Base-by-base conservation (phyloP, 768 basidiomycete genomes). In the Cyclocybe cylindracea region DNA sequence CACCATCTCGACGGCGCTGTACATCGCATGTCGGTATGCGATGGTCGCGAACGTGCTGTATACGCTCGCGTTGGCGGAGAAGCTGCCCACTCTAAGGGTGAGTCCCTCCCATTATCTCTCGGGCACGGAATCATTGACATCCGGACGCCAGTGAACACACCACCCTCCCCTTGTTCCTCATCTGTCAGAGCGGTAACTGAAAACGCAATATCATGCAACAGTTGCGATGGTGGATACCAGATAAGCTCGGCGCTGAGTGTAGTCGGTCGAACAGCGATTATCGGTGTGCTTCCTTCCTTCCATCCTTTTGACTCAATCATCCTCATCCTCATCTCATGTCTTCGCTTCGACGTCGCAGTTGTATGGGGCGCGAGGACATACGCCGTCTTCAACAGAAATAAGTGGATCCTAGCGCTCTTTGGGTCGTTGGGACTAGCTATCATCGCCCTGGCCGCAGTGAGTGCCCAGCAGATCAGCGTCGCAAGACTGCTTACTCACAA, bases 1-100 rank as follows among this genome's bases (percentile, higher is more conserved):
- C 34, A 51, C 36, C 14, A 36, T 46, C 5, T 54, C 55, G 11
- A 60, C 59, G 11, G 50, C 44, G 7, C 45, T 60, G 5, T 60
- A 60, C 48, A 48, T 57, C 31, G 43, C 45, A 4, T 60, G 59
- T 32, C 59, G 59, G 8, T 60, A 60, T 37, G 52, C 55, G 14
- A 13, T 60, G 34, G 39, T 55, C 7, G 37, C 59, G 10, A 60
- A 60, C n/a, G 44, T 55, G 2, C 19, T 60, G 2, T 60, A 45
- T 19, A 43, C 47, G 2, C 37, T 60, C 5, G 59, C 59, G 10
- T 39, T 58, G 14, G 41, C 39, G 3, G 40, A 58, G 37, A 44
- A 40, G 37, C 35, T 58, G 13, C 46, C 56, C 14, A 32, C 46
- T 10, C 14, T 46, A 44, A 51, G 56, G 56, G 56, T 58, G 31